phyloP scores from a whole-genome alignment of 257 asterid genomes.

The Echium plantagineum region DNA sequence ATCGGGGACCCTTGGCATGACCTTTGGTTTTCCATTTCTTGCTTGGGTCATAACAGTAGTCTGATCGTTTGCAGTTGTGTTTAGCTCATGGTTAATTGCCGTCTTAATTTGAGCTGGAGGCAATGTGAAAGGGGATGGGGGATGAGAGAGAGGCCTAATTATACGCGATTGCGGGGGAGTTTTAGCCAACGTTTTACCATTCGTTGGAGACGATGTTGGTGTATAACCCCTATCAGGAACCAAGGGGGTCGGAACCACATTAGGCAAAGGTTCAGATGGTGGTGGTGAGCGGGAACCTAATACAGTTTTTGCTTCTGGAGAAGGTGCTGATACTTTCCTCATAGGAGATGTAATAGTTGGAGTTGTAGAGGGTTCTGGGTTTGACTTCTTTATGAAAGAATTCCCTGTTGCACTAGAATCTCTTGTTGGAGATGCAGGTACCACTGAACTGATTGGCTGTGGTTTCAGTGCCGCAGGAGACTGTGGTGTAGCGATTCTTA shows the following conservation, averaged over 20 bases:
- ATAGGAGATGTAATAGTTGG: slow-evolving; percentile 16
- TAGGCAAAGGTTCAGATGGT: slow-evolving; percentile 9
- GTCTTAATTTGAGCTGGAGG: slow-evolving; percentile 26
- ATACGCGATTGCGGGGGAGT: slow-evolving; percentile 28
- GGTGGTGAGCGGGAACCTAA: slow-evolving; percentile 19
- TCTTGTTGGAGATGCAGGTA: slow-evolving; percentile 12
- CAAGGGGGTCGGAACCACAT: slow-evolving; percentile 5
- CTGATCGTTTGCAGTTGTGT: slow-evolving; percentile 17
- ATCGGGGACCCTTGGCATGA: slow-evolving; percentile 1
- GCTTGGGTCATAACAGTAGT: slow-evolving; percentile 15
- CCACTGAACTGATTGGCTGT: background rate
- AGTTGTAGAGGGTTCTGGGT: background rate
- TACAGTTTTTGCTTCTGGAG: slow-evolving; percentile 15
- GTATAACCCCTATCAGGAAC: background rate
- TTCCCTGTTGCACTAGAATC: background rate
- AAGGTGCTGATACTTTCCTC: slow-evolving; percentile 5
- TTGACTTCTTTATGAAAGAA: slow-evolving; percentile 9
- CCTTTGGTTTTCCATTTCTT: slow-evolving; percentile 6
- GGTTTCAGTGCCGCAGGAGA: background rate
- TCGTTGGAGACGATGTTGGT: slow-evolving; percentile 25
- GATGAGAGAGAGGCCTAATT: slow-evolving; percentile 21
- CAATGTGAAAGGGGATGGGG: slow-evolving; percentile 39
- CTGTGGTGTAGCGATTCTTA: background rate
- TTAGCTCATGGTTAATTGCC: slow-evolving; percentile 15
- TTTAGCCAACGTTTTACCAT: slow-evolving; percentile 19